Evolutionary conservation across 1,284 basidiomycete genomes (phyloP), one percentile per base, ranked within the genome.

Genomic region (Boletus calvinii): DNA sequence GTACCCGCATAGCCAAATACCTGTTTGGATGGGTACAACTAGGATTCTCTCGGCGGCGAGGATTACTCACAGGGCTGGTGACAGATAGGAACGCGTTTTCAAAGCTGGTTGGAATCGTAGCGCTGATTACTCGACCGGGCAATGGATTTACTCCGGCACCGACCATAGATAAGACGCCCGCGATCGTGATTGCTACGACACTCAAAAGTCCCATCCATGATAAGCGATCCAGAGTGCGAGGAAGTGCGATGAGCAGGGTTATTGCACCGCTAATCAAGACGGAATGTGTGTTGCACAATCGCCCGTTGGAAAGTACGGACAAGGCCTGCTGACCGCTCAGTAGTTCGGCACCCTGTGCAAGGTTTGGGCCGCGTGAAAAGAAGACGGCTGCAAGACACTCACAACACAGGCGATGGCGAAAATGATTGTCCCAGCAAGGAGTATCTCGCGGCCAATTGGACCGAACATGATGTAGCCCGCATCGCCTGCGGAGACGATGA

Each of bases 1-100:
- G 55, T 48, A 76, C 78, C 78, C 51, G 78, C 77, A 62, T 80
- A 81, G 13, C 78, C 71, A 59, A 80, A 81, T 12, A 80, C 77
- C 77, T 80, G 41, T 32, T 34, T 35, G 11, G n/a, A 15, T 18
- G 18, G 26, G 22, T 51, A 32, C 40, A 35, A 44, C 11, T 12
- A 32, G 10, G 26, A 35, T 38, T 50, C 35, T 55, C 49, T 35
- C 38, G 15, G 17, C 15, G 7, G 52, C 9, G 9, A 36, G 45
- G 12, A 18, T 17, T 17, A 64, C 67, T 52, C 60, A 78, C 77
- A 32, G 80, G 79, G 56, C 78, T 30, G 1, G 79, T 82, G 38
- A 83, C 74, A 4, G 80, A 76, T 36, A 80, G 59, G 60, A 82
- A 80, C 4, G 78, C 78, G 29, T 78, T 62, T 71, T 52, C 76